phyloP scores from a whole-genome alignment of 1,284 basidiomycete species.

The Melampsora larici-populina region DNA sequence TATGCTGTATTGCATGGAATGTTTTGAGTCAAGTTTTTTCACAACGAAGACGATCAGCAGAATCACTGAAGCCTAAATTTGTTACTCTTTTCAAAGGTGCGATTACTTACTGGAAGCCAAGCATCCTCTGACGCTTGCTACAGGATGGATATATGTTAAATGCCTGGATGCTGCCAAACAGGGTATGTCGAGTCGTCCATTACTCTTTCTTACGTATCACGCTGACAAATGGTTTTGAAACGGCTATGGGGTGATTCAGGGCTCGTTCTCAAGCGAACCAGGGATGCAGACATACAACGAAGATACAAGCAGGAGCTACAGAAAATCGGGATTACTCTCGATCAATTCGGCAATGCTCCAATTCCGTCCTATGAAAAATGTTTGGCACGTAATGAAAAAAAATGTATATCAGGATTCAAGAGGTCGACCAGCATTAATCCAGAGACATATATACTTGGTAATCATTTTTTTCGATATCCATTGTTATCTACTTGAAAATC shows the following conservation, averaged over 20 bases:
- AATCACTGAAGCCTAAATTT: background rate
- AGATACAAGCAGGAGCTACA: background rate
- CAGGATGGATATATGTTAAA: conserved; percentile 31
- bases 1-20: background rate
- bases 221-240: background rate
- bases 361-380: background rate
- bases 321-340: background rate
- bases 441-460: too few species aligned
- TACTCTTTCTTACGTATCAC: background rate
- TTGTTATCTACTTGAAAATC: too few species aligned
- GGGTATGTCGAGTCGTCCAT: conserved; percentile 1
- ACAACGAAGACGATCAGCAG: background rate
- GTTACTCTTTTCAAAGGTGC: background rate
- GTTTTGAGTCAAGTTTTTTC: background rate
- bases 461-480: too few species aligned
- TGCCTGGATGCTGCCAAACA: conserved; percentile 33
- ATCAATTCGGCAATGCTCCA: background rate
- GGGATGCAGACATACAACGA: background rate
- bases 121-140: conserved; percentile 11
- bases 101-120: conserved; percentile 19
- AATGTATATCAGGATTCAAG: too few species aligned
- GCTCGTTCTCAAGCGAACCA: background rate
- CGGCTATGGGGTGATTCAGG: background rate
- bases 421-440: too few species aligned
- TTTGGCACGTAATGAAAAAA: too few species aligned